Evolutionary conservation across 768 basidiomycete species (phyloP), one percentile per base, ranked within the genome.

Genomic region (Rhizopogon sp.): DNA sequence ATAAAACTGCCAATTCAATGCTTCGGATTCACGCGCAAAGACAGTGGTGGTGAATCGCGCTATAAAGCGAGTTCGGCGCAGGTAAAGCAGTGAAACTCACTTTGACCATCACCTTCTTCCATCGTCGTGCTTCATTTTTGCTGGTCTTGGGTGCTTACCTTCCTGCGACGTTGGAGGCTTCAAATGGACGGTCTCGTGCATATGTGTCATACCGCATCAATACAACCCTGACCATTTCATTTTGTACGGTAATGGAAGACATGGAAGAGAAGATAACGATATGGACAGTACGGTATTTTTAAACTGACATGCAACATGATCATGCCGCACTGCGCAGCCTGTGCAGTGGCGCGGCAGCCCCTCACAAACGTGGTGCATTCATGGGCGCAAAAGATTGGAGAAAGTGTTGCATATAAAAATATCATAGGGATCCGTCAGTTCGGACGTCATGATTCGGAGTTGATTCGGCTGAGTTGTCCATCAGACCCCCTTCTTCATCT

Each of bases 1-100:
- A 5, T 25, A 33, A 8, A 8, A 10, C 8, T 10, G 31, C 2
- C 10, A 35, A 22, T 22, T 50, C 17, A 10, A 20, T 25, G 31
- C 52, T 53, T 53, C 52, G 52, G 35, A 45, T 44, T 33, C 43
- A 45, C 29, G 52, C 33, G n/a, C n/a, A 44, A 53, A 33, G 52
- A 53, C 35, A 53, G 46, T 4, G 14, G 14, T 20, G 22, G 52
- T 31, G 52, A 31, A 33, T 52, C 40, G 29, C 43, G 31, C 8
- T 33, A 33, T 22, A 29, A 47, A 35, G 17, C 13, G 31, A 20
- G 8, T 35, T 22, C 25, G 5, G 11, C 5, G 20, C 39, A 29
- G 28, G 9, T 17, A 17, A n/a, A 11, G 13, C 43, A 11, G 29
- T 28, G 44, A 25, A 42, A 13, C 10, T 10, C 13, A 50, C 52